Conservation (phyloP, 768 basidiomycete genomes). For the Tricholoma bakamatsutake region DNA sequence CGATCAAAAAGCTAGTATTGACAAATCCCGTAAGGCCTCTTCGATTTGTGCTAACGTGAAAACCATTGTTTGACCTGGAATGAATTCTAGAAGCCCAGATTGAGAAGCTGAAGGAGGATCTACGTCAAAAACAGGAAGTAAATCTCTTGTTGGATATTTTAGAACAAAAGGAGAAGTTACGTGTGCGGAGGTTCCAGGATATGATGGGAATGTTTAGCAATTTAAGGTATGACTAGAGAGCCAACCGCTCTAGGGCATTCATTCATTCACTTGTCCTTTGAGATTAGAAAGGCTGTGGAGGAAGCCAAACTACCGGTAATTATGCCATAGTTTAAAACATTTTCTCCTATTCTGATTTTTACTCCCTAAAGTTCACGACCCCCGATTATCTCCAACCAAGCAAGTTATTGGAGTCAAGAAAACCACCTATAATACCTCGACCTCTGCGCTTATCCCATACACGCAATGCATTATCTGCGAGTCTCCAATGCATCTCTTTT, state of each 20-base stretch:
- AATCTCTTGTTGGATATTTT: conserved; percentile 18
- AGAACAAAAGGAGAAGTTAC: conserved; percentile 19
- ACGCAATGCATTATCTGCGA: conserved; percentile 20
- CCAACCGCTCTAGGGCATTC: not conserved
- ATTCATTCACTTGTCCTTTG: not conserved
- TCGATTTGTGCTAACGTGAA: not conserved
- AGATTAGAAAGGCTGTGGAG: not conserved
- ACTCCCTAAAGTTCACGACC: not conserved
- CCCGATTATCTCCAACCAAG: not conserved
- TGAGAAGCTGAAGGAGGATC: conserved; percentile 1
- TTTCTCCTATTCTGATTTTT: not conserved
- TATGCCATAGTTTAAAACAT: not conserved
- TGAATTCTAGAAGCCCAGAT: conserved; percentile 1
- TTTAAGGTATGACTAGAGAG: conserved; percentile 10
- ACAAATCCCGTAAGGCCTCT: conserved; percentile 6
- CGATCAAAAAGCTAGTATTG: conserved; percentile 8
- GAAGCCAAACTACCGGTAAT: not conserved
- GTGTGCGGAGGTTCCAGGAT: conserved; percentile 20
- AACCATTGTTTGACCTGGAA: not conserved
- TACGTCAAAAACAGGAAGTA: conserved; percentile 12
- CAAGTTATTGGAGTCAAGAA: not conserved
- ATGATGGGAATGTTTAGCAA: conserved; percentile 12
- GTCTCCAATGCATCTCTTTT: conserved; percentile 2
- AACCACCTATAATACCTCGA: not conserved
- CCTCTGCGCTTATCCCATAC: conserved; percentile 5